phyloP scores from a whole-genome alignment of 306 rosid species.

The Crataegus laevigata region DNA sequence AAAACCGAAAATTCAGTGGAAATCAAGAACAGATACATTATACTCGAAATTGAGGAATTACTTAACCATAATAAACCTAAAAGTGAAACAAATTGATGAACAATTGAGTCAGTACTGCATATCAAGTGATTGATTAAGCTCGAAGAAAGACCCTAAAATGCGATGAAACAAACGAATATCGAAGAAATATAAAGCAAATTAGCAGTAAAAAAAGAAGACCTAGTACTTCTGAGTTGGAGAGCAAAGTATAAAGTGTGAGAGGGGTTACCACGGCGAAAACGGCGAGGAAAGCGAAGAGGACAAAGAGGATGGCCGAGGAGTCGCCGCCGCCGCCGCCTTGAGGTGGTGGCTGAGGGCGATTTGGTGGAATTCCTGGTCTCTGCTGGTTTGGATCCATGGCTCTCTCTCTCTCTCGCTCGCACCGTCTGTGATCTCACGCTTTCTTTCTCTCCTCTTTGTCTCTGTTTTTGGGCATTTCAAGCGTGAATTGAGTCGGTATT shows the following conservation, averaged over 20 bases:
- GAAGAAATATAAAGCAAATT: background rate
- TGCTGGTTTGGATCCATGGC: conserved; percentile 59
- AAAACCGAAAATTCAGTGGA: background rate
- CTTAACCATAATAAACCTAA: background rate
- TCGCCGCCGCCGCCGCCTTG: conserved; percentile 17
- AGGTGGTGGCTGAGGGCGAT: conserved; percentile 12
- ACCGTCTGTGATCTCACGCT: background rate
- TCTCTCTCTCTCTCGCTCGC: background rate
- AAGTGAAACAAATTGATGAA: background rate
- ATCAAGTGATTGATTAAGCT: too few species aligned
- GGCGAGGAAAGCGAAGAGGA: conserved; percentile 36
- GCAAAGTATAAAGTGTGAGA: background rate
- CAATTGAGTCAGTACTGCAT: background rate
- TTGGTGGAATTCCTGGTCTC: conserved; percentile 13
- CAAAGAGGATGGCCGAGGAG: conserved; percentile 21
- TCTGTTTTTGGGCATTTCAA: background rate
- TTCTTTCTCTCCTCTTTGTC: background rate
- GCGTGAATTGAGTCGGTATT: background rate
- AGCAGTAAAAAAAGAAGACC: background rate
- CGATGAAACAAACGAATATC: background rate
- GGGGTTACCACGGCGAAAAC: conserved; percentile 42
- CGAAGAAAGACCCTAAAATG: background rate
- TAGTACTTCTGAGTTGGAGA: background rate
- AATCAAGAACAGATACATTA: background rate
- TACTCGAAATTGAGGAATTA: background rate